Evolutionary conservation across 208 protist species (phyloP).

Genomic region (Balamuthia mandrillaris): DNA sequence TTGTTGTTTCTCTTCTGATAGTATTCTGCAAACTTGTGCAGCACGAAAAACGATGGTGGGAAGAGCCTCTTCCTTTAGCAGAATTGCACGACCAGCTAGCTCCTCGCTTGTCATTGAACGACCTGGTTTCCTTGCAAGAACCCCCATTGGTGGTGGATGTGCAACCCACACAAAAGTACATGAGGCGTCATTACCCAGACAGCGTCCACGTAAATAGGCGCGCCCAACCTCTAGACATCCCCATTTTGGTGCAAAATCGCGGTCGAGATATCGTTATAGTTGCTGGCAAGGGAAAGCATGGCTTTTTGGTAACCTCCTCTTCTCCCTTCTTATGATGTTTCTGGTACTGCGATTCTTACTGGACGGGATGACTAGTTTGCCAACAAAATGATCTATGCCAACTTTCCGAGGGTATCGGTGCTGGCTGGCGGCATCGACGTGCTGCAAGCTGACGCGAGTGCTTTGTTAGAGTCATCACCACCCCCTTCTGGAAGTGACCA

Average conservation of each 20-base stretch:
- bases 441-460: conserved; percentile 23
- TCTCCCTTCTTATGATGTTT: neutral
- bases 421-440: conserved; percentile 34
- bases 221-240: too few relatives aligned
- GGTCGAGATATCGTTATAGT: conserved; percentile 12
- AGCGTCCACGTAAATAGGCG: neutral
- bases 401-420: neutral
- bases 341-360: neutral
- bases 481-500: too few relatives aligned
- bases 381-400: neutral
- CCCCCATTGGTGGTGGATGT: neutral
- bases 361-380: neutral
- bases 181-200: neutral
- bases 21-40: neutral
- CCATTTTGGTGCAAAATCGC: neutral
- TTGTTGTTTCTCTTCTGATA: neutral
- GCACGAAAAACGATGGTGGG: neutral
- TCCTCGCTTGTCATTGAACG: neutral
- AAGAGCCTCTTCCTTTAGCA: neutral
- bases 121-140: conserved; percentile 26
- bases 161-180: neutral
- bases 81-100: neutral
- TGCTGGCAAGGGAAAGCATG: neutral
- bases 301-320: neutral
- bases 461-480: too few relatives aligned